Conservation (phyloP, 208 protist genomes). For the Crithidia expoeki region DNA sequence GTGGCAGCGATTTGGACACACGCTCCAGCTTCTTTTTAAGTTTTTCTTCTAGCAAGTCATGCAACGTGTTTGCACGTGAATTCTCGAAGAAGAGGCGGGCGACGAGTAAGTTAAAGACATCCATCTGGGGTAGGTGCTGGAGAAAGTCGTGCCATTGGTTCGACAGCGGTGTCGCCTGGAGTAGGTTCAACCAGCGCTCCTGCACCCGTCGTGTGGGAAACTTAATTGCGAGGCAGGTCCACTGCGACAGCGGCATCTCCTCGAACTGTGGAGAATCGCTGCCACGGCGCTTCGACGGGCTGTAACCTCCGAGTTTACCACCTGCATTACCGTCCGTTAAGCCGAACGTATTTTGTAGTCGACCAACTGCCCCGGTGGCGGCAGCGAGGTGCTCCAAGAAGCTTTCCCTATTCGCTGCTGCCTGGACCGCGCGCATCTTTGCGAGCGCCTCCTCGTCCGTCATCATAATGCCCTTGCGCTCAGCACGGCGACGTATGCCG, state of each 20-base stretch:
- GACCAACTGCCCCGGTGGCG: background rate
- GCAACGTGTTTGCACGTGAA: constrained; percentile 58
- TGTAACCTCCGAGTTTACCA: background rate
- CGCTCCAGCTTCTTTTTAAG: constrained; percentile 71
- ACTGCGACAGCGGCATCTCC: constrained; percentile 40
- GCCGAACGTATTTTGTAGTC: background rate
- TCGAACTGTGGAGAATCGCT: background rate
- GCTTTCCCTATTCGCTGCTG: background rate
- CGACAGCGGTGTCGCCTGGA: constrained; percentile 65
- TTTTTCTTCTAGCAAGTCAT: constrained; percentile 67
- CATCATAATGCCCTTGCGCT: background rate
- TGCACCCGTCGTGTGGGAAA: constrained; percentile 75
- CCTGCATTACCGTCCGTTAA: background rate
- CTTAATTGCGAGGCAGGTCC: constrained; percentile 73
- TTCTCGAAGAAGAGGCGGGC: constrained; percentile 89
- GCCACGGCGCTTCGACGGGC: background rate
- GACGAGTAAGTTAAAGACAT: constrained; percentile 81
- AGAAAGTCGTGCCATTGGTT: constrained; percentile 73
- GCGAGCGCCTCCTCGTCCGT: constrained; percentile 11
- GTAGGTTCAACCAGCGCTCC: constrained; percentile 86
- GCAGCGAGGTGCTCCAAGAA: background rate
- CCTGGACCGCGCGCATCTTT: background rate
- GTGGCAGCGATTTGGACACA: constrained; percentile 63
- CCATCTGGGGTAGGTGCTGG: constrained; percentile 55
- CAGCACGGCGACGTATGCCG: background rate